Base-by-base conservation (phyloP, 139 green algal genomes). In the Chlorokybus atmophyticus region DNA sequence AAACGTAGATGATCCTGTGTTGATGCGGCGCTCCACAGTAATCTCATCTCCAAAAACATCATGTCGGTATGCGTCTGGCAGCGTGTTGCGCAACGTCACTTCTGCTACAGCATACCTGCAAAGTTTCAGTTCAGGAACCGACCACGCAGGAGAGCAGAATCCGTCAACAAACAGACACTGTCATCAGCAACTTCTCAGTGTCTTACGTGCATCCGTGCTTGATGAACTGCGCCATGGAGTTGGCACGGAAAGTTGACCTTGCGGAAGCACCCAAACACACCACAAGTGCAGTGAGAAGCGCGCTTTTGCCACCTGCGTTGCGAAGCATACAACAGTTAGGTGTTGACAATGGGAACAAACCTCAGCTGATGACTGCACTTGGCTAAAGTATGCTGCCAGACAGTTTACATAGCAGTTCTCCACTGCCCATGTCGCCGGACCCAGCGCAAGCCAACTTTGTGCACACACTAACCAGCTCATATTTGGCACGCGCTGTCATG, bases 11-110 rank as follows among this genome's bases (percentile, higher is more conserved):
- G n/a, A n/a, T n/a, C n/a, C n/a, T n/a, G n/a, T 23, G 32, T 2
- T 47, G n/a, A 83, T 74, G 32, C 49, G 47, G n/a, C 78, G 67
- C 67, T 86, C 74, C 19, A 90, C 57, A 0, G 64, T 83, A 59
- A 90, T 85, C 26, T 38, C 52, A 27, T 75, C 32, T 2, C 81
- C 81, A 50, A 73, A 84, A 2, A 59, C 50, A 17, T 66, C 62
- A 24, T 70, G 74, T 41, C 68, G 57, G 63, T 74, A 88, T 0
- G 70, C 75, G 31, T 90, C 82, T 2, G 62, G 50, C 2, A 74
- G 81, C 1, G 58, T 72, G 73, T 89, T 90, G 54, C 66, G 83
- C 28, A 93, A 51, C 0, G 71, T 83, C 19, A 90, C 74, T 40
- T 67, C 31, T 29, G 52, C 50, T 32, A 57, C 7, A 52, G 29